Base-by-base conservation (phyloP, 768 basidiomycete genomes). In the Hygrophorus russula region DNA sequence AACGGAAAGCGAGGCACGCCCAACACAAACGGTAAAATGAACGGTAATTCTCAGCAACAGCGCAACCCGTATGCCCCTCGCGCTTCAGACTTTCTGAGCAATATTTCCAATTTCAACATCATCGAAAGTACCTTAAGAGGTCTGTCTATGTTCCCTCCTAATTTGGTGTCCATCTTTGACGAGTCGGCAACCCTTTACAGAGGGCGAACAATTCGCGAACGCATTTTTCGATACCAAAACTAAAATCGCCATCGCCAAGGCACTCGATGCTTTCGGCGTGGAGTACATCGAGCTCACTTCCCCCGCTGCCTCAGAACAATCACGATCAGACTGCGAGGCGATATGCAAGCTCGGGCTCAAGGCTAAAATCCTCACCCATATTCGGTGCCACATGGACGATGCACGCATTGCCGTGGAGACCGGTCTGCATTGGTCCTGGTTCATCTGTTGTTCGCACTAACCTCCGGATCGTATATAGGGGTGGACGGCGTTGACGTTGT, bases 261-360 rank as follows among this genome's bases (percentile, higher is more conserved):
- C 92, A 11, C 80, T 98, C 46, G 93, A 97, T 71, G 93, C 92
- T 39, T 98, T 99, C 59, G 96, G 96, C 57, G 96, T 98, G 46
- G 96, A 99, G 61, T 99, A 99, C 74, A 92, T 99, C 58, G 96
- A 99, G 59, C 83, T 99, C 59, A 99, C 96, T 29, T 97, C 94
- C 12, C 94, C 96, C 38, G 91, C 86, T 35, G 94, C 96, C 17
- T 97, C 94, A 4, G 91, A 97, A 57, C 92, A 98, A 64, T 96
- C 92, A 15, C 78, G 85, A 28, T 60, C 70, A 24, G 94, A 98
- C 59, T 99, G 96, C 68, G 90, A 94, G 69, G 87, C 89, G 36
- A 99, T 99, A 65, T 99, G 96, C 81, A 93, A 91, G 74, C 88
- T 98, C 52, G 92, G 93, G 2, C 73, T 98, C 63, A 91, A 88